Evolutionary conservation across 2,329 filamentous ascomycete genomes (phyloP).

Genomic region (Phialophora chinensis): DNA sequence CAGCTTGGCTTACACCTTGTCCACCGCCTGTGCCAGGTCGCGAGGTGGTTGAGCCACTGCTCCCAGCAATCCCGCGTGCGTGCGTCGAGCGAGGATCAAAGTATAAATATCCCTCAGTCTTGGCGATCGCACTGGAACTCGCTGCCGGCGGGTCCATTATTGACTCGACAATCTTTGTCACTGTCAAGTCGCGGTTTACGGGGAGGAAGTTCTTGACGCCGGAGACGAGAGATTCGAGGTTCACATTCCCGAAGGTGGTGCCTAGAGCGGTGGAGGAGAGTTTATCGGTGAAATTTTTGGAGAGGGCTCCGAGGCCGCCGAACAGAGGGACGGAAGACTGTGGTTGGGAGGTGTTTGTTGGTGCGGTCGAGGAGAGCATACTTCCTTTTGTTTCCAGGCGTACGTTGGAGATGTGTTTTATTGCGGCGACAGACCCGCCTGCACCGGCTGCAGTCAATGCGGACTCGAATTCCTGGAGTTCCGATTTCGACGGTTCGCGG

Average conservation of each 20-base stretch:
- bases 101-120: constrained; percentile 96
- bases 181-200: constrained; percentile 89
- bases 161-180: constrained; percentile 97
- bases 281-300: constrained; percentile 87
- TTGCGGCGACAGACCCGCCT: constrained; percentile 70
- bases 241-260: constrained; percentile 76
- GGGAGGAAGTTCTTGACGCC: constrained; percentile 99
- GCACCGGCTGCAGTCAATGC: constrained; percentile 74
- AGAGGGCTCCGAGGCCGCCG: constrained; percentile 89
- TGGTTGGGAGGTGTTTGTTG: constrained; percentile 65
- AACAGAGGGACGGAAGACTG: constrained; percentile 71
- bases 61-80: constrained; percentile 85
- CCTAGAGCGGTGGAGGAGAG: constrained; percentile 89
- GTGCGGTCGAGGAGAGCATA: constrained; percentile 82
- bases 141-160: constrained; percentile 95
- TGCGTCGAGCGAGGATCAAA: constrained; percentile 95
- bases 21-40: constrained; percentile 39
- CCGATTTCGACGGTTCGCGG: constrained; percentile 78
- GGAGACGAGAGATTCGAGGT: constrained; percentile 92
- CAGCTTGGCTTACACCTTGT: constrained; percentile 46
- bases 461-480: constrained; percentile 86
- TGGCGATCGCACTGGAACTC: constrained; percentile 88
- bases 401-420: constrained; percentile 88
- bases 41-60: constrained; percentile 65
- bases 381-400: constrained; percentile 97